These are phyloP conservation scores for Kazachstania sp. DNA, from an alignment of 1,139 yeast species.

Conservation along the genomic window DNA sequence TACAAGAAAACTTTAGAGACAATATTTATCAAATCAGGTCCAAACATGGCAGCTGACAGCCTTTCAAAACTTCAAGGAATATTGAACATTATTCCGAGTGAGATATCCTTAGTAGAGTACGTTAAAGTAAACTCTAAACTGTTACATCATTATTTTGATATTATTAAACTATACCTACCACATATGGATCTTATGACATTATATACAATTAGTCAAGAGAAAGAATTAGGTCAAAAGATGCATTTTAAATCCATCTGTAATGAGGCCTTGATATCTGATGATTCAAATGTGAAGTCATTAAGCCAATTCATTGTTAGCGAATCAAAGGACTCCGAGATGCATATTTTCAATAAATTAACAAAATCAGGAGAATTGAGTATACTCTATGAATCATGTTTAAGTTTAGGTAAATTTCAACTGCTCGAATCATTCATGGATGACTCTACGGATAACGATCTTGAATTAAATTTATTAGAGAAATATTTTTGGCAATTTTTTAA, in stretches of 20 bases:
- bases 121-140: slow-evolving; percentile 9
- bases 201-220: slow-evolving; percentile 16
- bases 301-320: slow-evolving; percentile 1
- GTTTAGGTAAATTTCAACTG: slow-evolving; percentile 19
- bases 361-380: slow-evolving; percentile 12
- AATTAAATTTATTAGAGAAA: slow-evolving; percentile 24
- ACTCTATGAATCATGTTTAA: slow-evolving; percentile 20
- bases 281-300: background rate
- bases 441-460: slow-evolving; percentile 3
- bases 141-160: slow-evolving; percentile 12
- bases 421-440: slow-evolving; percentile 10
- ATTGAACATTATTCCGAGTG: slow-evolving; percentile 11
- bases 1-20: slow-evolving; percentile 15
- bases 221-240: slow-evolving; percentile 18
- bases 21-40: slow-evolving; percentile 17
- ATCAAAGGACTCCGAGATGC: background rate
- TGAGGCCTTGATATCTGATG: slow-evolving; percentile 5
- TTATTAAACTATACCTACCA: slow-evolving; percentile 11
- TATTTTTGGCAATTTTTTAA: slow-evolving; percentile 51
- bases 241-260: slow-evolving; percentile 19
- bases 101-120: slow-evolving; percentile 5
- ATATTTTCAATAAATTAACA: slow-evolving; percentile 3
- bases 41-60: slow-evolving; percentile 8
- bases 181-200: slow-evolving; percentile 17
- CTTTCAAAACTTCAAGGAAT: slow-evolving; percentile 7